Evolutionary conservation across 495 filamentous ascomycete species (phyloP).

Genomic region (Neurospora terricola): DNA sequence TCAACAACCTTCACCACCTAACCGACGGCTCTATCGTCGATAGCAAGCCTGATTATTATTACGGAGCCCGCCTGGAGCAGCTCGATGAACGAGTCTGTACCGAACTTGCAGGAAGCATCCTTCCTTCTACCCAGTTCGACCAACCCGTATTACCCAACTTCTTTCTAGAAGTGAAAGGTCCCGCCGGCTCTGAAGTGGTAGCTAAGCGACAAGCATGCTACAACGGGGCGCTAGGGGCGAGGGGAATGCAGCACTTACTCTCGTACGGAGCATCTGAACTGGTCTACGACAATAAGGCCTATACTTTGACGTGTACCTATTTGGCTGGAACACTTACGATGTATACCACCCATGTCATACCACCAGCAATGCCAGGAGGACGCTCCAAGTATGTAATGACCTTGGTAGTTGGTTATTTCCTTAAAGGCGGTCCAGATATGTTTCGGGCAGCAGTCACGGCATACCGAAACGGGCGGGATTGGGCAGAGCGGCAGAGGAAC

Average conservation of each 20-base stretch:
- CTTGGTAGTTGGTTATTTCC: background rate
- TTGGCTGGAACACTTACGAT: background rate
- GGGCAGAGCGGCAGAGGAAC: background rate
- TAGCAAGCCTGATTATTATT: background rate
- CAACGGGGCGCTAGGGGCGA: background rate
- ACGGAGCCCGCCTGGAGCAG: background rate
- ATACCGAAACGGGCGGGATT: background rate
- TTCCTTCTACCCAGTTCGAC: background rate
- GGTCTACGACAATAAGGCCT: background rate
- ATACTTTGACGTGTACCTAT: background rate
- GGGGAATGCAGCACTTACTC: background rate
- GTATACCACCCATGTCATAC: background rate
- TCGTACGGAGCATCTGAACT: background rate
- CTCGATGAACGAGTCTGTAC: background rate
- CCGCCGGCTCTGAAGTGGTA: background rate
- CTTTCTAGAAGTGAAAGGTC: background rate
- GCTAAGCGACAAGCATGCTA: background rate
- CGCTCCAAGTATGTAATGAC: background rate
- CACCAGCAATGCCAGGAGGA: background rate
- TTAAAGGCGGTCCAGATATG: background rate
- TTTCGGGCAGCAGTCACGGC: background rate
- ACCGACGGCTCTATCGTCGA: background rate
- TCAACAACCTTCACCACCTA: background rate
- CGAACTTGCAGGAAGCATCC: background rate
- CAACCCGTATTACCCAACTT: background rate